phyloP scores from a whole-genome alignment of 2,329 filamentous ascomycete species.

The Trichoderma atrobrunneum region DNA sequence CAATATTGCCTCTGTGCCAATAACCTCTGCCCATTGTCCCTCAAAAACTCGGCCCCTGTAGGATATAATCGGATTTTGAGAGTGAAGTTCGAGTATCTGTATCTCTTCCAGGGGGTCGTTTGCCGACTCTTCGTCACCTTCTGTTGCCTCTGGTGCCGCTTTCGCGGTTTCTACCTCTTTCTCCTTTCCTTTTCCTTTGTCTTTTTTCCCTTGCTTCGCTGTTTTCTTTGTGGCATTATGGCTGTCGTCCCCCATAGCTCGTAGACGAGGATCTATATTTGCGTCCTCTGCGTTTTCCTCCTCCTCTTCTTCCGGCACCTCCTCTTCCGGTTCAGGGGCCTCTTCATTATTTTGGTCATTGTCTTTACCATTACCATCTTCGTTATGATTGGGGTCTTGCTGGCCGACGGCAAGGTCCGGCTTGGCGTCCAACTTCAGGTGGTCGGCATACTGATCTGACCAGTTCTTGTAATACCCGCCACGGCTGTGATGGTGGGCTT shows the following conservation, averaged over 20 bases:
- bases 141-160: neutral
- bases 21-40: conserved; percentile 76
- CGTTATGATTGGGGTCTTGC: conserved; percentile 15
- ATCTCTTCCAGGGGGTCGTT: conserved; percentile 45
- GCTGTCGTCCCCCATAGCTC: conserved; percentile 10
- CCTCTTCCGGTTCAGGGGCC: neutral
- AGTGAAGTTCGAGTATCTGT: conserved; percentile 82
- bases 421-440: conserved; percentile 18
- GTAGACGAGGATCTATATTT: conserved; percentile 37
- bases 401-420: conserved; percentile 5
- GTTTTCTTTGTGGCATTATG: neutral
- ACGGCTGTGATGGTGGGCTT: conserved; percentile 37
- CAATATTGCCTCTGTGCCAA: conserved; percentile 82
- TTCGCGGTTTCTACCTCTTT: conserved; percentile 18
- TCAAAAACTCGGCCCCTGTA: conserved; percentile 77
- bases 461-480: conserved; percentile 49
- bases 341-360: conserved; percentile 24
- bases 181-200: conserved; percentile 20
- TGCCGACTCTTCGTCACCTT: conserved; percentile 19
- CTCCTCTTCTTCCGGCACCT: neutral
- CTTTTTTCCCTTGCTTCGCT: neutral
- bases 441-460: conserved; percentile 33
- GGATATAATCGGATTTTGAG: conserved; percentile 70
- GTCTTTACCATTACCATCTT: conserved; percentile 4
- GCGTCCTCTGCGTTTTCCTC: conserved; percentile 26